Percentiles rank a stretch among this genome's conserved stretches.
Evolutionary conservation across 495 filamentous ascomycete genomes (phyloP).

Genomic region (Immersiella caudata): DNA sequence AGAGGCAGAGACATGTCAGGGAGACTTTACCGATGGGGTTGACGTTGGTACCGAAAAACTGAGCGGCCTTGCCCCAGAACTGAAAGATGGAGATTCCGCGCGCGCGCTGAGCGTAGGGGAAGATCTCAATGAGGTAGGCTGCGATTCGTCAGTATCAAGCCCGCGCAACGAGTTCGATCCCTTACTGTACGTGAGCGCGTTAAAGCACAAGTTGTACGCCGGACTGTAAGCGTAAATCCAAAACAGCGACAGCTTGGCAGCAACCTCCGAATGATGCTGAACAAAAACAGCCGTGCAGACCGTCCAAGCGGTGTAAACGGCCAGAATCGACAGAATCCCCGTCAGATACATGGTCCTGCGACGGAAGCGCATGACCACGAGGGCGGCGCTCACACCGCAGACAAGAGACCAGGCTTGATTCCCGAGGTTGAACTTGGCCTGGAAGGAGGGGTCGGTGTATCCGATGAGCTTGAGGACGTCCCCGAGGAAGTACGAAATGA

Average conservation of each 20-base stretch:
- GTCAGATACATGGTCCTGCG: constrained; percentile 64
- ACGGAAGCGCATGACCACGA: constrained; percentile 58
- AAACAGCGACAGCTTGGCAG: constrained; percentile 54
- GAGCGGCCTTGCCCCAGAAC: constrained; percentile 56
- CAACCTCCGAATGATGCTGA: constrained; percentile 34
- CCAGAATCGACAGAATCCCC: constrained; percentile 55
- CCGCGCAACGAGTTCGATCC: background rate
- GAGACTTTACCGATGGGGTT: constrained; percentile 59
- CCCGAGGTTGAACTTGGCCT: constrained; percentile 60
- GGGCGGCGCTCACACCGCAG: constrained; percentile 55
- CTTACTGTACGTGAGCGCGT: constrained; percentile 68
- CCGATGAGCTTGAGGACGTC: constrained; percentile 53
- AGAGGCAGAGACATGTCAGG: background rate
- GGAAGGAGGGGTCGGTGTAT: constrained; percentile 55
- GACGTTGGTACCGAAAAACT: constrained; percentile 59
- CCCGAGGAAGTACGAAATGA: constrained; percentile 63
- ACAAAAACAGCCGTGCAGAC: constrained; percentile 55
- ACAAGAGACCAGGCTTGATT: constrained; percentile 61
- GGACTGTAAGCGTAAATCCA: constrained; percentile 69
- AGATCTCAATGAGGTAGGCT: constrained; percentile 67
- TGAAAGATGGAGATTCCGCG: constrained; percentile 67
- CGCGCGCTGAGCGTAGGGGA: constrained; percentile 63
- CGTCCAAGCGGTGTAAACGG: constrained; percentile 64
- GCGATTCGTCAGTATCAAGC: background rate
- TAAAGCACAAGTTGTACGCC: constrained; percentile 66